A percentile compares a stretch with the other conserved stretches of the same genome.
These are phyloP conservation scores for Pleurotus platypus DNA, from an alignment of 768 basidiomycete genomes.

Conservation along the genomic window DNA sequence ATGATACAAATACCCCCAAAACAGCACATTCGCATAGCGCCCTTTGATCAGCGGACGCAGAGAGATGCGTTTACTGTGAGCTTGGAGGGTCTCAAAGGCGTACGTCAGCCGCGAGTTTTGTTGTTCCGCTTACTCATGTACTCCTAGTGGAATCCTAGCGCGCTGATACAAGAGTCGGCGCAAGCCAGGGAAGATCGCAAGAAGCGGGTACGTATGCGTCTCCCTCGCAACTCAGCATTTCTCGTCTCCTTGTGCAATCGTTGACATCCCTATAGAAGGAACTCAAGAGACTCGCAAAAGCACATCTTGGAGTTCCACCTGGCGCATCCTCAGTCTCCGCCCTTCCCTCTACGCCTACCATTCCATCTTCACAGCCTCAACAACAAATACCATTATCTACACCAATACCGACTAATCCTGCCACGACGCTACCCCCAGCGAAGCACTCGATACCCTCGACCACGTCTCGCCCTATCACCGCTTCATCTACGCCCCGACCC, in stretches of 20 bases:
- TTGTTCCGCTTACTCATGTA: neutral
- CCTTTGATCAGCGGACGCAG: constrained; percentile 65
- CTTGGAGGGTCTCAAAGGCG: constrained; percentile 69
- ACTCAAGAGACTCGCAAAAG: constrained; percentile 63
- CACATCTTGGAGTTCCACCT: constrained; percentile 25
- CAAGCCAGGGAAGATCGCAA: constrained; percentile 78
- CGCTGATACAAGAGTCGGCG: constrained; percentile 61
- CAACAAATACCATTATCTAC: constrained; percentile 30
- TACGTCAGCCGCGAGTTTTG: constrained; percentile 28
- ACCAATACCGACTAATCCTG: constrained; percentile 24
- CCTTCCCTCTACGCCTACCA: constrained; percentile 26
- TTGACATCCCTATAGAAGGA: constrained; percentile 51
- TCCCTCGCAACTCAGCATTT: neutral
- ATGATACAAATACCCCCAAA: constrained; percentile 71
- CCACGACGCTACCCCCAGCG: constrained; percentile 9
- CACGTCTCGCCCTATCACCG: constrained; percentile 20
- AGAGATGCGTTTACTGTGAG: constrained; percentile 72
- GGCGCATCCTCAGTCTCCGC: constrained; percentile 18
- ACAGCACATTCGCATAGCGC: constrained; percentile 57
- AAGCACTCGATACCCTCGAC: constrained; percentile 20
- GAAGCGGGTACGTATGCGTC: constrained; percentile 54
- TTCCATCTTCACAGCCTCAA: constrained; percentile 8
- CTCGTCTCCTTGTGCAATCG: constrained; percentile 3
- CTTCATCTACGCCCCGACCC: constrained; percentile 29
- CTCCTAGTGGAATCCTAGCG: constrained; percentile 61